Evolutionary conservation across 495 filamentous ascomycete genomes (phyloP).

Genomic region (Xanthoparmelia taractica): DNA sequence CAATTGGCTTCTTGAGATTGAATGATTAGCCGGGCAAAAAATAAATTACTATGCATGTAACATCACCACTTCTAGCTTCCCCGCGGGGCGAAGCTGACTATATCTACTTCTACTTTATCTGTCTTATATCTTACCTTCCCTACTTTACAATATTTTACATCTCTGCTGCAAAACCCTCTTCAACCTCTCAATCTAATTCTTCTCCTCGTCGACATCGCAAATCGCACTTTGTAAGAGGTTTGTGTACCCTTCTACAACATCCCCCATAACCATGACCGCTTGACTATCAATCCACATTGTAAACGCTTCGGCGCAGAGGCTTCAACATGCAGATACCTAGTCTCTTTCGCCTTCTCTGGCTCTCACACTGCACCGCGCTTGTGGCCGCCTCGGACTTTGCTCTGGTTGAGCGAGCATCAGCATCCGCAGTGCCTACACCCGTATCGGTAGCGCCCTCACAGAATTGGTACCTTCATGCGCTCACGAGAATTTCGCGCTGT

Average conservation of each 20-base stretch:
- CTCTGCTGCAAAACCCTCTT: not conserved
- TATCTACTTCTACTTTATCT: too few species aligned
- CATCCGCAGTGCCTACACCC: conserved; percentile 17
- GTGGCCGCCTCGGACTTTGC: not conserved
- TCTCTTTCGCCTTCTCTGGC: not conserved
- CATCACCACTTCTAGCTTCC: not conserved
- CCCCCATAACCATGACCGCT: conserved; percentile 9
- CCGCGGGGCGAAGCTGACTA: conserved; percentile 1
- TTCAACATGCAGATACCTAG: conserved; percentile 1
- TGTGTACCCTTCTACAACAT: not conserved
- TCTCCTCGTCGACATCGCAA: not conserved
- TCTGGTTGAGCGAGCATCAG: conserved; percentile 6
- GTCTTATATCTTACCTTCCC: too few species aligned
- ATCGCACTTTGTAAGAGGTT: not conserved
- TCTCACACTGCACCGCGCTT: conserved; percentile 4
- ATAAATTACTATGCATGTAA: not conserved
- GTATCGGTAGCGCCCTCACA: conserved; percentile 21
- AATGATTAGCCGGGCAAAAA: conserved; percentile 1
- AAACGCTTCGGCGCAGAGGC: not conserved
- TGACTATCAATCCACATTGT: conserved; percentile 2
- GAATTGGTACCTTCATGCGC: conserved; percentile 19
- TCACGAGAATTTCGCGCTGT: not conserved
- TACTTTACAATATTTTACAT: too few species aligned
- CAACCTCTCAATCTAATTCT: not conserved
- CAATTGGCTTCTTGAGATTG: too few species aligned